These are phyloP conservation scores for Aureobasidium sp. DNA, from an alignment of 2,329 filamentous ascomycete genomes.

Conservation along the genomic window DNA sequence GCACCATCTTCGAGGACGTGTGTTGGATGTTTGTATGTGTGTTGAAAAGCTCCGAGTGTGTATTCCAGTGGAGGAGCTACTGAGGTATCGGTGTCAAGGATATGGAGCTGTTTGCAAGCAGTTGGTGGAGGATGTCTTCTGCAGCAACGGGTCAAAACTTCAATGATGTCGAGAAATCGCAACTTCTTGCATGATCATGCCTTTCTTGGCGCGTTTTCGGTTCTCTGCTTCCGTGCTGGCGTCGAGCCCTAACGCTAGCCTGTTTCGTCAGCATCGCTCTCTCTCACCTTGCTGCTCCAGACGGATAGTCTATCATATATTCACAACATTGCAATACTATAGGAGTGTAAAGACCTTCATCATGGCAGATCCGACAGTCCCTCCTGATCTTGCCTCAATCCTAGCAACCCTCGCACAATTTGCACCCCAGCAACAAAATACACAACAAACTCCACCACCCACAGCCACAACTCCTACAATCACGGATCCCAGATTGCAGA, in stretches of 20 bases:
- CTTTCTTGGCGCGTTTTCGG: constrained; percentile 3
- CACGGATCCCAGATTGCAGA: constrained; percentile 18
- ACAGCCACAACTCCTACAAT: neutral
- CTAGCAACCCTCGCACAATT: constrained; percentile 30
- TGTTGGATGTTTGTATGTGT: neutral
- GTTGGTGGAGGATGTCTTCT: neutral
- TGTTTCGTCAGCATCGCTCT: neutral
- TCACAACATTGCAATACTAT: neutral
- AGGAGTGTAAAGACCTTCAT: neutral
- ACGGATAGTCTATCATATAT: neutral
- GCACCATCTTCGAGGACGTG: constrained; percentile 40
- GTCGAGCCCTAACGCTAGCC: constrained; percentile 5
- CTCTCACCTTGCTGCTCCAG: neutral
- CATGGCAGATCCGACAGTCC: constrained; percentile 26
- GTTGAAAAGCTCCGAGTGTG: neutral
- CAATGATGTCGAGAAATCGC: constrained; percentile 14
- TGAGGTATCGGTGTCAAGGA: neutral
- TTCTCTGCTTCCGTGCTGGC: neutral
- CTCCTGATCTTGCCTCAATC: constrained; percentile 28
- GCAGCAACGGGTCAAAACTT: constrained; percentile 2
- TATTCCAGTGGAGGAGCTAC: neutral
- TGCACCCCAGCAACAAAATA: constrained; percentile 11
- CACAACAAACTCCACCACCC: neutral
- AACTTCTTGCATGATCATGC: constrained; percentile 4
- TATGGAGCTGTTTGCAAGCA: neutral